phyloP scores from a whole-genome alignment of 2,329 filamentous ascomycete genomes.

The Neofusicoccum laricinum region DNA sequence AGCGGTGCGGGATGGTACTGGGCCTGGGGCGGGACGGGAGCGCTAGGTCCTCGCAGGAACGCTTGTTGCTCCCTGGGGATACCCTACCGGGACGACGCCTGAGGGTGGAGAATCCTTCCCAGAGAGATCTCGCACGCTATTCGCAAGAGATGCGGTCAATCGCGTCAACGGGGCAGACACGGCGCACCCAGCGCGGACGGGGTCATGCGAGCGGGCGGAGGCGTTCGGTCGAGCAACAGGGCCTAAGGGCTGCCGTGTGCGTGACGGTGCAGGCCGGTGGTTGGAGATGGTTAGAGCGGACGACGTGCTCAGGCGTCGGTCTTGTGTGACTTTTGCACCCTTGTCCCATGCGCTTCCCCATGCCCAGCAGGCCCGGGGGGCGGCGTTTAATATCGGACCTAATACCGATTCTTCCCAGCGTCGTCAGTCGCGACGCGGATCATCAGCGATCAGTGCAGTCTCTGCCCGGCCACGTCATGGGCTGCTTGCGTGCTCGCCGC shows the following conservation, averaged over 20 bases:
- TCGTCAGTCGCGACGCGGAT: not conserved
- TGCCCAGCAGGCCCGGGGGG: not conserved
- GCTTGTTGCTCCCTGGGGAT: not conserved
- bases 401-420: slow-evolving; percentile 2
- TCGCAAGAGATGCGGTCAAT: slow-evolving; percentile 11
- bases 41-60: not conserved
- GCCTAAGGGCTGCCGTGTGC: not conserved
- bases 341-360: not conserved
- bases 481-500: not conserved
- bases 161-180: slow-evolving; percentile 7
- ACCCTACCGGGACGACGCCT: not conserved
- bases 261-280: not conserved
- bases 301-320: slow-evolving; percentile 12
- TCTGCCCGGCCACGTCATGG: slow-evolving; percentile 4
- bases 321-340: slow-evolving; percentile 4
- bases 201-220: slow-evolving; percentile 6
- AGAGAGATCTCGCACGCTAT: slow-evolving; percentile 3
- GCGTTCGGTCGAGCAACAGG: not conserved
- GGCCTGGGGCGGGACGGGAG: slow-evolving; percentile 5
- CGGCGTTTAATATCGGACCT: slow-evolving; percentile 6
- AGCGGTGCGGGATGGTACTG: not conserved
- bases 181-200: not conserved
- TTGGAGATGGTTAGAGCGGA: slow-evolving; percentile 3
- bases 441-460: slow-evolving; percentile 7
- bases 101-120: not conserved